phyloP scores from a whole-genome alignment of 108 stramenopile genomes.

The Cyclotella distinguenda region DNA sequence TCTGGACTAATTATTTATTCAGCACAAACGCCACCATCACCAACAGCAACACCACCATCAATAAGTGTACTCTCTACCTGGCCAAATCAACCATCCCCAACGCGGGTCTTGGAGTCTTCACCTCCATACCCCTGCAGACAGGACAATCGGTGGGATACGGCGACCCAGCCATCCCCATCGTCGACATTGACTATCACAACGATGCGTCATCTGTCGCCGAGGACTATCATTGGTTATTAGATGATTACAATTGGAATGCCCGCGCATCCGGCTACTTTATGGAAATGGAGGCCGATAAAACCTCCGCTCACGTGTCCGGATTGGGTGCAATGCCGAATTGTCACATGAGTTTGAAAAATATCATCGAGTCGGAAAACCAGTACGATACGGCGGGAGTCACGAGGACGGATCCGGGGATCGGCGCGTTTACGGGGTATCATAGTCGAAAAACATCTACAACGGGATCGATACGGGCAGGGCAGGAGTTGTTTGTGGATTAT shows the following conservation, averaged over 20 bases:
- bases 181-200: conserved; percentile 55
- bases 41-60: too few relatives aligned
- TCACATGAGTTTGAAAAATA: conserved; percentile 34
- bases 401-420: conserved; percentile 55
- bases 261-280: not conserved
- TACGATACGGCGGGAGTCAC: conserved; percentile 27
- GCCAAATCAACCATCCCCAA: conserved; percentile 66
- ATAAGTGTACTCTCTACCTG: conserved; percentile 59
- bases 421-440: conserved; percentile 69
- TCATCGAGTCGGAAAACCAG: not conserved
- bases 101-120: conserved; percentile 73
- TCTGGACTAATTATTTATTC: too few relatives aligned
- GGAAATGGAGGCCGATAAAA: conserved; percentile 24
- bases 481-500: conserved; percentile 72
- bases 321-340: conserved; percentile 25
- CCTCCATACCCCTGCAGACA: conserved; percentile 19
- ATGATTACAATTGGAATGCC: conserved; percentile 59
- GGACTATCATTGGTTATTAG: conserved; percentile 42
- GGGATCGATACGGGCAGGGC: conserved; percentile 45
- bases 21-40: too few relatives aligned
- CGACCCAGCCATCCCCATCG: conserved; percentile 55
- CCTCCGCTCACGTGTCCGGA: conserved; percentile 10
- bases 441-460: conserved; percentile 26
- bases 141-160: conserved; percentile 46
- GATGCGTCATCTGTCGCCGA: not conserved